phyloP scores from a whole-genome alignment of 176 grass and related monocot species.

The Oryza meridionalis region DNA sequence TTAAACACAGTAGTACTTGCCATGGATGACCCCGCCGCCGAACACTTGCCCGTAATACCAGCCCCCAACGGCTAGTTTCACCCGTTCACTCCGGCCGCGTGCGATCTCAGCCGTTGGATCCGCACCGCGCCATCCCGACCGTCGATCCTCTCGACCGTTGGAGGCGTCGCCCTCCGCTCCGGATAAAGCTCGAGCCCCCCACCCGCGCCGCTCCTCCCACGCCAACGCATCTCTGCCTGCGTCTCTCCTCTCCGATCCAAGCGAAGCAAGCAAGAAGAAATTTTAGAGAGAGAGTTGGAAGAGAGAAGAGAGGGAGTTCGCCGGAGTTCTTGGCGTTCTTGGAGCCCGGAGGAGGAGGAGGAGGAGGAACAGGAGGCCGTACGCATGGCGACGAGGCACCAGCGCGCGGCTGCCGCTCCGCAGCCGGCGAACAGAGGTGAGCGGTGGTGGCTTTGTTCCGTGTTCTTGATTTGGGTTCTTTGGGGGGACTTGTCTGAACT shows the following conservation, averaged over 20 bases:
- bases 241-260: constrained; percentile 7
- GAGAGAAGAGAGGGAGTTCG: background rate
- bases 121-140: background rate
- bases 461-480: background rate
- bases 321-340: constrained; percentile 34
- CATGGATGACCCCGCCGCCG: background rate
- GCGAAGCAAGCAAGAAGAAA: constrained; percentile 18
- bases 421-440: constrained; percentile 62
- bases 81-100: too few species aligned
- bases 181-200: constrained; percentile 23
- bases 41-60: background rate
- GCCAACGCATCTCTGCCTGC: background rate
- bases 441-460: background rate
- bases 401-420: constrained; percentile 48
- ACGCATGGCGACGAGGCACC: constrained; percentile 69
- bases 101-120: constrained; percentile 48
- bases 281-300: background rate
- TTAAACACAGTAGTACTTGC: background rate
- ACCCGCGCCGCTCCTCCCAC: background rate
- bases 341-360: background rate
- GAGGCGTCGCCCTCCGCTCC: background rate
- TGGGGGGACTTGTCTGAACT: background rate
- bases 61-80: constrained; percentile 61
- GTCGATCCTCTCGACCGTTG: constrained; percentile 53
- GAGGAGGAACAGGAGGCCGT: background rate